Evolutionary conservation across 2,329 filamentous ascomycete species (phyloP).

Genomic region (Stemphylium vesicarium): DNA sequence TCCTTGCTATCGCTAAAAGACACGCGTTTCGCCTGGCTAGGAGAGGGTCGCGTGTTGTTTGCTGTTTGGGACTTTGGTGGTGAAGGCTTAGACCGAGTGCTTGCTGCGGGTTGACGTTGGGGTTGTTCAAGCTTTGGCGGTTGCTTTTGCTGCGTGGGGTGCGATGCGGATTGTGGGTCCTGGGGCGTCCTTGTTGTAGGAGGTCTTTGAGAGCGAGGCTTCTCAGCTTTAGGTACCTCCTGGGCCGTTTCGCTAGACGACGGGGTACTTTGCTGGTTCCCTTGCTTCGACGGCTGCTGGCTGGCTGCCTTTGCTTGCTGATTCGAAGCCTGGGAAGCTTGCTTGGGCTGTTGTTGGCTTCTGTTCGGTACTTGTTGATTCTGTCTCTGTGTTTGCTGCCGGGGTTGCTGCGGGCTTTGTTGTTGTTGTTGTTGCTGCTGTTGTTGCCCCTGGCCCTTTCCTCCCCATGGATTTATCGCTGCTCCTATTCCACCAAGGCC

Average conservation of each 20-base stretch:
- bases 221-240: constrained; percentile 20
- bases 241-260: constrained; percentile 18
- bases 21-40: constrained; percentile 9
- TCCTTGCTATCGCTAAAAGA: constrained; percentile 23
- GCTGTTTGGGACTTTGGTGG: constrained; percentile 13
- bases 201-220: constrained; percentile 15
- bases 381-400: constrained; percentile 3
- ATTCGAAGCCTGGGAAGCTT: constrained; percentile 2
- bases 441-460: constrained; percentile 9
- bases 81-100: background rate
- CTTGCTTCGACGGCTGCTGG: constrained; percentile 22
- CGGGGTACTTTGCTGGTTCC: constrained; percentile 14
- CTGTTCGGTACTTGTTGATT: background rate
- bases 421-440: constrained; percentile 10
- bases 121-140: constrained; percentile 12
- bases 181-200: background rate
- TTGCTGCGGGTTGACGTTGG: background rate
- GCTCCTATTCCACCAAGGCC: constrained; percentile 20
- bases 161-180: background rate
- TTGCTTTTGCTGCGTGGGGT: constrained; percentile 5
- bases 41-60: constrained; percentile 10
- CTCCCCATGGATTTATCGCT: constrained; percentile 15
- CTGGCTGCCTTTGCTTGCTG: background rate
- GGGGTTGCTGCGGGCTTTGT: constrained; percentile 3
- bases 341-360: constrained; percentile 3